These are phyloP conservation scores for Hordeum vulgare DNA, from an alignment of 176 grass and related monocot genomes.

Conservation along the genomic window DNA sequence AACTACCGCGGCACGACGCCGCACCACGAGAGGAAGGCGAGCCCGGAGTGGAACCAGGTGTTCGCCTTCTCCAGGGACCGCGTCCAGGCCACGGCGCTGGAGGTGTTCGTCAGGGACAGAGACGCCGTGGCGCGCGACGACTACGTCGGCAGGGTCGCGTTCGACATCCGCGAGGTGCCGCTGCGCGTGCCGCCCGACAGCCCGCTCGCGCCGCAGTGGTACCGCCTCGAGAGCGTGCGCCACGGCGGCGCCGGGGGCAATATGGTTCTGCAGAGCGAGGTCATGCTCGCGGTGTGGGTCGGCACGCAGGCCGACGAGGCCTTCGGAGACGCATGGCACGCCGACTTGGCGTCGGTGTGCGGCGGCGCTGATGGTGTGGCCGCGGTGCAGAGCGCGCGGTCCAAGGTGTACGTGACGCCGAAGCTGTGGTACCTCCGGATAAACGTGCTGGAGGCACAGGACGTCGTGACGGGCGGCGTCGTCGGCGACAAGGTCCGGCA, in stretches of 20 bases:
- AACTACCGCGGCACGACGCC: conserved; percentile 51
- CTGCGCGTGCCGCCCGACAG: conserved; percentile 67
- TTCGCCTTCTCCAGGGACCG: conserved; percentile 72
- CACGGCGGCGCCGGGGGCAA: background rate
- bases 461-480: conserved; percentile 11
- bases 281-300: conserved; percentile 61
- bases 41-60: conserved; percentile 69
- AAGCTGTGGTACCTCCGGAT: conserved; percentile 42
- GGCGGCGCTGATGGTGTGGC: background rate
- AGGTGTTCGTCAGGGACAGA: conserved; percentile 57
- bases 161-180: conserved; percentile 63
- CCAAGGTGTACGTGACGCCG: conserved; percentile 49
- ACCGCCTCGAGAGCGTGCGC: conserved; percentile 28
- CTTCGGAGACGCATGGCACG: conserved; percentile 52
- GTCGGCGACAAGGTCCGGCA: conserved; percentile 23
- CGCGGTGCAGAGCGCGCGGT: conserved; percentile 31
- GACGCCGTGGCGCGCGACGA: conserved; percentile 32
- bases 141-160: conserved; percentile 47
- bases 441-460: conserved; percentile 37
- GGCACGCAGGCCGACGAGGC: conserved; percentile 65
- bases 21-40: conserved; percentile 22
- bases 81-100: conserved; percentile 52
- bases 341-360: conserved; percentile 24
- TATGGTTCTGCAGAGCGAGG: conserved; percentile 30
- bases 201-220: conserved; percentile 77